Evolutionary conservation across 2,329 filamentous ascomycete genomes (phyloP), one percentile per base, ranked within the genome.

Genomic region (Leptographium lundbergii): DNA sequence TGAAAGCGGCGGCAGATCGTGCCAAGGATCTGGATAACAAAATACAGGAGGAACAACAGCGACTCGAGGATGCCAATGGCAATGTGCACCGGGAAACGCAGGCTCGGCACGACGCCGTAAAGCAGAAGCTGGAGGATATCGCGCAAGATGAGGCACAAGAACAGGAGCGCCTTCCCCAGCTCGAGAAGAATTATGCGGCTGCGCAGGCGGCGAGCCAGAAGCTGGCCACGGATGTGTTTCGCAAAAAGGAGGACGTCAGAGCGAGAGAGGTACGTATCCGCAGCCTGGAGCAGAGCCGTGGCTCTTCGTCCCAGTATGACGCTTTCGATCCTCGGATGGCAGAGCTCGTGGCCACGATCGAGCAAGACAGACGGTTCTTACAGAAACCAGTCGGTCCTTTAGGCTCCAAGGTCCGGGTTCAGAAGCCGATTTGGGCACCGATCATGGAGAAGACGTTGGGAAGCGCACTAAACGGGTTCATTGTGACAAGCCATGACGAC

Each of bases 351-450:
- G 76, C 73, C 57, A 79, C 79, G n/a, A 88, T 97, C 61, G 77
- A 82, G 6, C 74, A 76, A n/a, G 89, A 95, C 60, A 70, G 63
- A 2, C 77, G 84, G 0, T 97, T 95, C 67, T 74, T 76, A 27
- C 74, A 81, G 51, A 85, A 80, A 62, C 94, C 94, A 2, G 76
- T 97, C 39, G 94, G 94, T 0, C 94, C 94, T 0, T 76, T 97
- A 17, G 94, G 91, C 34, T 76, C 84, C 27, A 81, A 94, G 66
- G 79, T 99, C 57, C 85, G 84, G 64, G 75, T 99, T 27, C 74
- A 84, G 42, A 85, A 92, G 64, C 87, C 89, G 1, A 79, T 89
- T 65, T 99, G 94, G 94, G 87, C 86, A 1, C 80, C 82, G 0
- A 84, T 95, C 51, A 71, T 99, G 17, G 94, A 99, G 69, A 87